A percentile compares a stretch with the other conserved stretches of the same genome.
These are phyloP conservation scores for Meira nashicola DNA, from an alignment of 1,284 basidiomycete genomes.

Conservation along the genomic window DNA sequence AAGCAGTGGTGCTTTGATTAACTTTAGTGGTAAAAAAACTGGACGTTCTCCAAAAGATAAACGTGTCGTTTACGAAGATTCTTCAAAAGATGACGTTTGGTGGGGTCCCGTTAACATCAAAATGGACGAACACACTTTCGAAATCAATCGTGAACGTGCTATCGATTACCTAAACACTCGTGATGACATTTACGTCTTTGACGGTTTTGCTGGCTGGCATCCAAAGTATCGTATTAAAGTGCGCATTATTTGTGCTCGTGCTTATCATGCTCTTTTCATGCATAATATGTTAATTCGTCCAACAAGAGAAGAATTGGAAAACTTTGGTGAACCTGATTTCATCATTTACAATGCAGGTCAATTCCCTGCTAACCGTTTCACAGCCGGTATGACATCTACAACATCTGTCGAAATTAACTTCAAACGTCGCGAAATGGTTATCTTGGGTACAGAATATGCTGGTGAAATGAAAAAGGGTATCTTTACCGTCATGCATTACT, in stretches of 20 bases:
- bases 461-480: constrained; percentile 99
- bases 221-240: constrained; percentile 99
- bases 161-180: constrained; percentile 97
- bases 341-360: constrained; percentile 99
- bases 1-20: constrained; percentile 91
- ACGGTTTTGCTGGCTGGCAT: constrained; percentile 96
- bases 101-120: constrained; percentile 99
- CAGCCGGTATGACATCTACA: constrained; percentile 97
- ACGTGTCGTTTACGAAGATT: constrained; percentile 97
- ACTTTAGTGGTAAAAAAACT: constrained; percentile 99
- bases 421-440: constrained; percentile 99
- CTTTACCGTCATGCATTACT: constrained; percentile 99
- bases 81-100: constrained; percentile 96
- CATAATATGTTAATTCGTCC: constrained; percentile 91
- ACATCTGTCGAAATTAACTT: constrained; percentile 99
- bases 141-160: constrained; percentile 98
- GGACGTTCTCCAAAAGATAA: constrained; percentile 98
- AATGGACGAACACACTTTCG: constrained; percentile 95
- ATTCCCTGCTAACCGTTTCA: constrained; percentile 99
- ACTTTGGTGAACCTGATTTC: constrained; percentile 98
- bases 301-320: constrained; percentile 84
- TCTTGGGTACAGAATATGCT: constrained; percentile 98
- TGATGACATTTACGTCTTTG: constrained; percentile 98
- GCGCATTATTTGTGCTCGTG: constrained; percentile 94
- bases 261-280: constrained; percentile 99